These are phyloP conservation scores for Kwoniella bestiolae DNA, from an alignment of 768 basidiomycete species.

Conservation along the genomic window DNA sequence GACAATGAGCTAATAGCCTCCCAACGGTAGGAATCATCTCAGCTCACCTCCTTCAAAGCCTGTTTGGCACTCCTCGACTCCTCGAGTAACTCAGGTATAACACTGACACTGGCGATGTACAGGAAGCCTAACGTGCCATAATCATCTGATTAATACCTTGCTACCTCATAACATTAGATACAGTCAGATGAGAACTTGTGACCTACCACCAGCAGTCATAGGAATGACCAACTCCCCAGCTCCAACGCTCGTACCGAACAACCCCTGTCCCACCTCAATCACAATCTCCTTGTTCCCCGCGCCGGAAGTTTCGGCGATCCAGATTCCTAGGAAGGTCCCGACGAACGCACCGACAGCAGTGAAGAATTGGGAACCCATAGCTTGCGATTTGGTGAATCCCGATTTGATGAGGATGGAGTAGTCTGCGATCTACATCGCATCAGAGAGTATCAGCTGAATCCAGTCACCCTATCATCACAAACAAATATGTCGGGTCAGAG, in stretches of 20 bases:
- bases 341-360: conserved; percentile 93
- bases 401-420: conserved; percentile 85
- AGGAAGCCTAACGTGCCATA: conserved; percentile 66
- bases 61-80: conserved; percentile 87
- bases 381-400: conserved; percentile 86
- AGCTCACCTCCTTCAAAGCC: conserved; percentile 82
- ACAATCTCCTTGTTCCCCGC: conserved; percentile 57
- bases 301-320: conserved; percentile 52
- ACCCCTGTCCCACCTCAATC: conserved; percentile 74
- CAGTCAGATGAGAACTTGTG: conserved; percentile 14
- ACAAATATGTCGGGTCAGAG: too few species aligned
- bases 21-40: neutral
- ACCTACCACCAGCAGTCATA: conserved; percentile 55
- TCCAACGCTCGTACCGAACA: conserved; percentile 81
- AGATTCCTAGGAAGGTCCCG: conserved; percentile 59
- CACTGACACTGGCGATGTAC: conserved; percentile 91
- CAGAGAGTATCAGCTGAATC: neutral
- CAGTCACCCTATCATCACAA: neutral
- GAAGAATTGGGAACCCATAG: conserved; percentile 90
- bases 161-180: neutral
- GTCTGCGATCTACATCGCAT: conserved; percentile 71
- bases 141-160: too few species aligned
- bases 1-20: conserved; percentile 23
- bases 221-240: conserved; percentile 76
- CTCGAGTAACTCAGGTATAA: conserved; percentile 80